Conservation (phyloP, 1,284 basidiomycete species). For the Somion occarium region DNA sequence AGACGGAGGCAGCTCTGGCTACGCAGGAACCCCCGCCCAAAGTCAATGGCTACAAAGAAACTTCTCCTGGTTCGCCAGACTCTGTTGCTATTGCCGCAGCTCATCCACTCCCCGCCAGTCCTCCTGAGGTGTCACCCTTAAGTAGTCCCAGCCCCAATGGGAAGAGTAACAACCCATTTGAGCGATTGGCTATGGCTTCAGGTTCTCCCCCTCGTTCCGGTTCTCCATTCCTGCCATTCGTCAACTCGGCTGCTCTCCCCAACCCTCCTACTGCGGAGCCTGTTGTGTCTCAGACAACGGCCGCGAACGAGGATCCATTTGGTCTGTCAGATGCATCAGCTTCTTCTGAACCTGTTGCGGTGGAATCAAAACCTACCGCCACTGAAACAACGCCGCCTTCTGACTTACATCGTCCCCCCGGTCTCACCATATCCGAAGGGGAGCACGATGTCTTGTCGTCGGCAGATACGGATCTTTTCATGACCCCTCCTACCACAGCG, state of each 20-base stretch:
- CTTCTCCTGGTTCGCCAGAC: slow-evolving; percentile 35
- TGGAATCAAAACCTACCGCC: slow-evolving; percentile 2
- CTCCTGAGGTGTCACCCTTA: slow-evolving; percentile 35
- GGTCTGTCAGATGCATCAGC: slow-evolving; percentile 48
- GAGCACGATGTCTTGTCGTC: slow-evolving; percentile 22
- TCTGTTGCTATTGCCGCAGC: slow-evolving; percentile 59
- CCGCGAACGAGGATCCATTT: slow-evolving; percentile 44
- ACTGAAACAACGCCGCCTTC: slow-evolving; percentile 9
- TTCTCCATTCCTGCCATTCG: slow-evolving; percentile 53
- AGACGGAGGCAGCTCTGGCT: slow-evolving; percentile 47
- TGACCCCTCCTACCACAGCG: slow-evolving; percentile 53
- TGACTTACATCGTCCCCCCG: slow-evolving; percentile 11
- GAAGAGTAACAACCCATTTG: slow-evolving; percentile 94
- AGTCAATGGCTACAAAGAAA: slow-evolving; percentile 28
- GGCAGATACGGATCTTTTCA: slow-evolving; percentile 51
- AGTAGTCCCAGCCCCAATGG: slow-evolving; percentile 31
- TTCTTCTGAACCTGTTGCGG: slow-evolving; percentile 19
- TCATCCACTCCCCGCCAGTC: slow-evolving; percentile 67
- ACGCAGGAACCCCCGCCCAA: slow-evolving; percentile 22
- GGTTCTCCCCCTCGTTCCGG: slow-evolving; percentile 40
- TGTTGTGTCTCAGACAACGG: slow-evolving; percentile 6
- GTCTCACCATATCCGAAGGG: too few species aligned
- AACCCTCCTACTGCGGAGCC: slow-evolving; percentile 15
- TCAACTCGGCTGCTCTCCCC: slow-evolving; percentile 29
- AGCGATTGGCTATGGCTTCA: slow-evolving; percentile 54